Percentiles rank a stretch among this genome's conserved stretches.
These are phyloP conservation scores for Penicillium parvum DNA, from an alignment of 495 filamentous ascomycete genomes.

Conservation along the genomic window DNA sequence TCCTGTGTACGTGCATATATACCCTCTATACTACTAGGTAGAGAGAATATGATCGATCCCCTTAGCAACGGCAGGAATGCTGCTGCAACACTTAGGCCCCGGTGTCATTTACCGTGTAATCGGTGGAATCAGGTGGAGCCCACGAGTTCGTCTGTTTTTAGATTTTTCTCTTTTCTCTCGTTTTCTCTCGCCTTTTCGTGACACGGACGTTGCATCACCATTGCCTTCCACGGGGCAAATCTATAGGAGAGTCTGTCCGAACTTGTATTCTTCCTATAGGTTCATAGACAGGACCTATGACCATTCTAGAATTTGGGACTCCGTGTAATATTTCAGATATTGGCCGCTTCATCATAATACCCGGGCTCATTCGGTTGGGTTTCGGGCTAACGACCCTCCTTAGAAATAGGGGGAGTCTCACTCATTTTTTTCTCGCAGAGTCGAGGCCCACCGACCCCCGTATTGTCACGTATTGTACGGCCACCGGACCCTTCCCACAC, in stretches of 20 bases:
- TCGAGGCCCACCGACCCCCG: slow-evolving; percentile 9
- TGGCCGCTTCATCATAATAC: too few relatives aligned
- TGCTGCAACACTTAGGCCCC: slow-evolving; percentile 13
- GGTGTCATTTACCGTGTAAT: slow-evolving; percentile 7
- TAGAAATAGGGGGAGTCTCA: too few relatives aligned
- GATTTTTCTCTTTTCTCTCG: slow-evolving; percentile 18
- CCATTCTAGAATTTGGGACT: too few relatives aligned
- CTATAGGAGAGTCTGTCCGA: too few relatives aligned
- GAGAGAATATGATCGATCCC: too few relatives aligned
- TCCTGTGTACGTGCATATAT: neutral
- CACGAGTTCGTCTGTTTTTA: slow-evolving; percentile 25
- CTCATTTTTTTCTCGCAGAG: too few relatives aligned
- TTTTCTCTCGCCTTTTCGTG: slow-evolving; percentile 14
- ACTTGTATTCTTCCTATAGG: too few relatives aligned
- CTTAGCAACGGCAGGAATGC: slow-evolving; percentile 26
- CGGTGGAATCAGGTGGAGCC: slow-evolving; percentile 20
- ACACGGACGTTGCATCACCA: slow-evolving; percentile 30
- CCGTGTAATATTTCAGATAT: too few relatives aligned
- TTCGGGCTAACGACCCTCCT: slow-evolving; percentile 11
- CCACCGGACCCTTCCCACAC: slow-evolving; percentile 6
- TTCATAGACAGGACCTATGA: too few relatives aligned
- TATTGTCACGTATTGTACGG: slow-evolving; percentile 19
- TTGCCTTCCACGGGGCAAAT: too few relatives aligned
- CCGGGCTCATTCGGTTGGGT: neutral
- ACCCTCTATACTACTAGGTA: too few relatives aligned